Evolutionary conservation across 208 protist species (phyloP).

Genomic region (Naegleria gruberi): DNA sequence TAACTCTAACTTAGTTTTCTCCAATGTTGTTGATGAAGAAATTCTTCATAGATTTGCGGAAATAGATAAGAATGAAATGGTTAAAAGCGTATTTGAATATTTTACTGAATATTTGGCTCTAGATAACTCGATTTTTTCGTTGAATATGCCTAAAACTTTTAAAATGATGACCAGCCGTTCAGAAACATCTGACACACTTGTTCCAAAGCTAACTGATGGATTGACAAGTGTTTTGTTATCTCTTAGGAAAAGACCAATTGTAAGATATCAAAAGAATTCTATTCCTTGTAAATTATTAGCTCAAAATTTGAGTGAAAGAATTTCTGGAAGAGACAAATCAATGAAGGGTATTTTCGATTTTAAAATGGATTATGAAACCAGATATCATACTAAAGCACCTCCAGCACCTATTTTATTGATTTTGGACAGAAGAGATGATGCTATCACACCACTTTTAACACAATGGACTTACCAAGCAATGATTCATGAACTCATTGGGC

Average conservation of each 20-base stretch:
- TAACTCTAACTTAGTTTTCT: neutral
- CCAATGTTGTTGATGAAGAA: neutral
- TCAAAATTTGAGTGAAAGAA: neutral
- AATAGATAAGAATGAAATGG: neutral
- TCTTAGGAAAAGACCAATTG: constrained; percentile 11
- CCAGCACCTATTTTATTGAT: constrained; percentile 54
- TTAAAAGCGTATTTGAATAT: constrained; percentile 8
- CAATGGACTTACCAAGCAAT: constrained; percentile 99
- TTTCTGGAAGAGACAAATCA: neutral
- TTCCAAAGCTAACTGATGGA: neutral
- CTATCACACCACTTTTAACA: constrained; percentile 88
- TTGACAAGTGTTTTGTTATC: neutral
- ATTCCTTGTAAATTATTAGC: neutral
- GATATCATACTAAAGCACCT: neutral
- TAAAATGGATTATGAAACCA: constrained; percentile 5
- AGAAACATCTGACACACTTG: too few relatives aligned
- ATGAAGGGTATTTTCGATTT: constrained; percentile 27
- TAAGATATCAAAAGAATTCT: neutral
- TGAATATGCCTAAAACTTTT: constrained; percentile 4
- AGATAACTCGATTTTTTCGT: constrained; percentile 3
- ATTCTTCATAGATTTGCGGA: constrained; percentile 6
- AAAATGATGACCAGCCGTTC: neutral
- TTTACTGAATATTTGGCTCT: constrained; percentile 19
- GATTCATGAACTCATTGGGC: constrained; percentile 91
- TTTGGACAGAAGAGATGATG: constrained; percentile 71